These are phyloP conservation scores for Aspergillus asperescens DNA, from an alignment of 495 filamentous ascomycete species.

Conservation along the genomic window DNA sequence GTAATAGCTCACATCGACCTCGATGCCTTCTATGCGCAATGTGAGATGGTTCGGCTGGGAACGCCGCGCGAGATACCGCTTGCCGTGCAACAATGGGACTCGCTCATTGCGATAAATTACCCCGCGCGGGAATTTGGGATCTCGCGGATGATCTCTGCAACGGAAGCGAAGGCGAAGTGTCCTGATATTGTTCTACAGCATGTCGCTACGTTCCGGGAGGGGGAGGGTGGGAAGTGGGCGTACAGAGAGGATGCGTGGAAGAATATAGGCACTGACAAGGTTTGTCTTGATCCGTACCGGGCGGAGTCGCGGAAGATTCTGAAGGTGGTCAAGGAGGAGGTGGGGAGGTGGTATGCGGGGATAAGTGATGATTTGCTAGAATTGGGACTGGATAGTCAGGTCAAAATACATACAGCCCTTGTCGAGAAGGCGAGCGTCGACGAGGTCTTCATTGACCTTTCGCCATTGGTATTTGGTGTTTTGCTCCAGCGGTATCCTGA, in stretches of 20 bases:
- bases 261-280: constrained; percentile 83
- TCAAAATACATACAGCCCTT: constrained; percentile 51
- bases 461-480: constrained; percentile 69
- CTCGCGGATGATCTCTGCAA: constrained; percentile 62
- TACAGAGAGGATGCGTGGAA: constrained; percentile 74
- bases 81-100: constrained; percentile 78
- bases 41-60: constrained; percentile 80
- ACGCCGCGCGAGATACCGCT: constrained; percentile 70
- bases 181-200: constrained; percentile 82
- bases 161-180: constrained; percentile 84
- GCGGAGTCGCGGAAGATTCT: constrained; percentile 80
- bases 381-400: constrained; percentile 26
- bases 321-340: constrained; percentile 67
- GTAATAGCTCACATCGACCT: constrained; percentile 90
- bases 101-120: constrained; percentile 94
- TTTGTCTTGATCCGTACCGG: constrained; percentile 88
- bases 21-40: constrained; percentile 98
- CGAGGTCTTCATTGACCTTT: constrained; percentile 91
- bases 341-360: constrained; percentile 37
- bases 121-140: constrained; percentile 78
- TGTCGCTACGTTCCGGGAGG: constrained; percentile 92
- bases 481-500: constrained; percentile 77
- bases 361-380: constrained; percentile 15
- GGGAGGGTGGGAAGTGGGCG: constrained; percentile 77
- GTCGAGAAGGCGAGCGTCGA: constrained; percentile 90